These are phyloP conservation scores for Quercus suber DNA, from an alignment of 306 rosid genomes.

Conservation along the genomic window DNA sequence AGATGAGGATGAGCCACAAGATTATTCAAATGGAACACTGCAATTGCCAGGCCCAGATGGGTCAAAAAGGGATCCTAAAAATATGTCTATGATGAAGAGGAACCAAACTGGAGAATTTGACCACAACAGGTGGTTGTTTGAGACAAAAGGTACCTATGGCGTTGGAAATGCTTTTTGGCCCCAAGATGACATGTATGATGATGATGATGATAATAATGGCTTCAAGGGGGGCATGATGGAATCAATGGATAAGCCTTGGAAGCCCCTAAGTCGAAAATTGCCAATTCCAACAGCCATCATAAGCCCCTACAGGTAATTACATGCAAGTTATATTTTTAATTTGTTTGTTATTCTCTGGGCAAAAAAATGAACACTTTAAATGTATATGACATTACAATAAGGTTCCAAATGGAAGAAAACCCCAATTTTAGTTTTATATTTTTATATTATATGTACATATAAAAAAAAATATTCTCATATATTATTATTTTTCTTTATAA, in stretches of 20 bases:
- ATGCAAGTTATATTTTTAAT: neutral
- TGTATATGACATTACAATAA: too few species aligned
- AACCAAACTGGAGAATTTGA: conserved; percentile 86
- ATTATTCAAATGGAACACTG: conserved; percentile 41
- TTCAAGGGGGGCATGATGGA: conserved; percentile 45
- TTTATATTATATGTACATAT: too few species aligned
- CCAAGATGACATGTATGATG: conserved; percentile 42
- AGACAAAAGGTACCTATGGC: conserved; percentile 84
- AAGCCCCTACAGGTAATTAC: conserved; percentile 77
- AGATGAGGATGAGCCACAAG: conserved; percentile 48
- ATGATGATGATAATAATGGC: conserved; percentile 39
- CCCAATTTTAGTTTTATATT: too few species aligned
- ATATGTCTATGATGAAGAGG: conserved; percentile 83
- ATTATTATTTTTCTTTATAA: too few species aligned
- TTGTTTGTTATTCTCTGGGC: too few species aligned
- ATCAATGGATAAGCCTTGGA: conserved; percentile 63
- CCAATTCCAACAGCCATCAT: conserved; percentile 56
- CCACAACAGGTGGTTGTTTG: conserved; percentile 85
- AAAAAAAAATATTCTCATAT: too few species aligned
- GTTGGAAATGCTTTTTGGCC: conserved; percentile 84
- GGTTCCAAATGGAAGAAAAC: too few species aligned
- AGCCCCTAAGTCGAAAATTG: conserved; percentile 55
- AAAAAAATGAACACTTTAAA: too few species aligned
- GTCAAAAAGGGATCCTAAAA: conserved; percentile 47
- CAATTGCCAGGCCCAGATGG: conserved; percentile 59